Base-by-base conservation (phyloP, 148 eudicot genomes). In the Rhododendron griersonianum region DNA sequence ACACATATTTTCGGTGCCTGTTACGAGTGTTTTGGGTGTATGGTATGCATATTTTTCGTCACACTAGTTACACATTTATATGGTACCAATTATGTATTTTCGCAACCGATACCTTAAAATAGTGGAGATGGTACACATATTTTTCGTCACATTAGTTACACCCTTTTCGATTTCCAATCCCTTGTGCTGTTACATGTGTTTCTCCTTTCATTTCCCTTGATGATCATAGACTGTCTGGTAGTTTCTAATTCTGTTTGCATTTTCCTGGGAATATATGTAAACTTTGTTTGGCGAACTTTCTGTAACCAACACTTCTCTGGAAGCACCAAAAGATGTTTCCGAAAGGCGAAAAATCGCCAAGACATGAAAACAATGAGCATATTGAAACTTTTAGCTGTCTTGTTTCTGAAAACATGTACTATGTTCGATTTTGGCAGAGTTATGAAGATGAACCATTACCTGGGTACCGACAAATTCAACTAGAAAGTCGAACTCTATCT, bases 401-500 rank as follows among this genome's bases (percentile, higher is more conserved):
- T 59, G 2, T 10, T 25, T 67, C 74, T 67, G 74, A 67, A 67
- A 67, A 67, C 33, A 63, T 63, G 74, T 25, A 25, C 5, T 2
- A 67, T 11, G 14, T 23, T 21, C 25, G 37, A 87, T 39, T 45
- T 87, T 76, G 75, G 45, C 93, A 96, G 99, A 95, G 92, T 87
- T 95, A 96, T 87, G 98, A 95, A 86, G 98, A 95, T 86, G 98
- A 94, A 73, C 94, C 93, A 77, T 83, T 93, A 8, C 93, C 95
- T 1, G 94, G 98, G 78, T 95, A 91, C 84, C 90, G 84, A 75
- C 93, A 91, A 86, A 45, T 92, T 50, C 93, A 89, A 45, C 65
- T 88, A 75, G 91, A 92, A 35, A 89, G 81, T 88, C 93, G 84
- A 86, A 84, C 89, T n/a, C 81, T 92, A 67, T 73, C 96, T 14